Base-by-base conservation (phyloP, 768 basidiomycete species). In the Tricholoma sp. region DNA sequence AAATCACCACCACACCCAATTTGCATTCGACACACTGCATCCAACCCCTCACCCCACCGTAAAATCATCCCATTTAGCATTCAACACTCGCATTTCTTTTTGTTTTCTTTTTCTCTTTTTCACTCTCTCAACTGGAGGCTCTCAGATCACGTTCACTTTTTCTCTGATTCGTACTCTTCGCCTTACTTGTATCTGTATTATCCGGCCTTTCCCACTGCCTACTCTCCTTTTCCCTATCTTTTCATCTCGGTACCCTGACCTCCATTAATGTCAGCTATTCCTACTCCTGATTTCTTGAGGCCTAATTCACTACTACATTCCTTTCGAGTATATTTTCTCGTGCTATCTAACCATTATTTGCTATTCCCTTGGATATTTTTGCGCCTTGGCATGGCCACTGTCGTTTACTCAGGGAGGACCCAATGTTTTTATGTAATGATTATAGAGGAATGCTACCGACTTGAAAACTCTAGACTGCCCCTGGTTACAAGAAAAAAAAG, bases 361-460 rank as follows among this genome's bases (percentile, higher is more conserved):
- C 66, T 65, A 59, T 65, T 63, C 58, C n/a, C 57, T 54, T 61
- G 55, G 64, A 66, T 63, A 66, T 57, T 61, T 61, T 45, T 64
- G 64, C 65, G 66, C 66, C 67, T 62, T 66, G 68, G 71, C 69
- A 65, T 65, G 67, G 68, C 61, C 63, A 59, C 62, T 64, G 65
- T 62, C 62, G 65, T 65, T 59, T 67, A 65, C 59, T 63, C 54
- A 61, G 68, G 66, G 70, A 74, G 71, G 72, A 66, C 65, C 67
- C 58, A 56, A 57, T 64, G 62, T 69, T 64, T 59, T 63, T 66
- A 68, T 75, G 72, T 77, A 76, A 70, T 68, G 71, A 66, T 64
- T 72, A 69, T 74, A 75, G 71, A 75, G 68, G 68, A 73, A 72
- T 73, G 69, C 68, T 73, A 66, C 66, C 62, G 57, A 59, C 64